Base-by-base conservation (phyloP, 495 filamentous ascomycete species). In the Xylaria telfairii region DNA sequence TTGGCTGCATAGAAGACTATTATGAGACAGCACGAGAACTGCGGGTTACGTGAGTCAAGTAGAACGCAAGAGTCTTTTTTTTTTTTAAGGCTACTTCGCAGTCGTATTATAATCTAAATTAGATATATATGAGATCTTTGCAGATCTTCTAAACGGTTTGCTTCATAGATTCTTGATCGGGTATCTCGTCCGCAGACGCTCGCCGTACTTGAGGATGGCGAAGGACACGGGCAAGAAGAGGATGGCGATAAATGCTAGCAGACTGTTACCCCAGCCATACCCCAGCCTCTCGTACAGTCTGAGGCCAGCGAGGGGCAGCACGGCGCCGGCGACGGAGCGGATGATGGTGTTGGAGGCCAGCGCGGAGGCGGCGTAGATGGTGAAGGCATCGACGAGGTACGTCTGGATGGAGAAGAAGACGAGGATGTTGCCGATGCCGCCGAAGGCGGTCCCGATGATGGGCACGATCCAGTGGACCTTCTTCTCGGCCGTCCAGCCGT, bases 381-480 rank as follows among this genome's bases (percentile, higher is more conserved):
- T 81, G 72, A 89, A 90, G 13, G 84, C 81, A 74, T 92, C 90
- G 32, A 91, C 85, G 15, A 90, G 76, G 59, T 90, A 89, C 1
- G 83, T 83, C 71, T 84, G 81, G 42, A 87, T 85, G 51, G 78
- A 74, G 53, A 87, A 81, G 56, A 87, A 85, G 24, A 84, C 78
- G 3, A 81, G 72, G 63, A 88, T 81, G 63, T 84, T 83, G 0
- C 87, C 87, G 28, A 83, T 75, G 12, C 84, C 82, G 53, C 84
- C 79, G 4, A 86, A 71, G 0, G 76, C 70, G 26, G 81, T 81
- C 2, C 75, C 86, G 64, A 89, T 82, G 65, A 87, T 84, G 9
- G 87, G 84, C 7, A 86, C 83, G 46, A 89, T 84, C 87, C 87
- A 90, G 75, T 93, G 91, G 47, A 94, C 85, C 21, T 77, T 82